Percentiles rank a stretch among this genome's conserved stretches.
Evolutionary conservation across 352 stramenopile genomes (phyloP).

Genomic region (Globisporangium polare): DNA sequence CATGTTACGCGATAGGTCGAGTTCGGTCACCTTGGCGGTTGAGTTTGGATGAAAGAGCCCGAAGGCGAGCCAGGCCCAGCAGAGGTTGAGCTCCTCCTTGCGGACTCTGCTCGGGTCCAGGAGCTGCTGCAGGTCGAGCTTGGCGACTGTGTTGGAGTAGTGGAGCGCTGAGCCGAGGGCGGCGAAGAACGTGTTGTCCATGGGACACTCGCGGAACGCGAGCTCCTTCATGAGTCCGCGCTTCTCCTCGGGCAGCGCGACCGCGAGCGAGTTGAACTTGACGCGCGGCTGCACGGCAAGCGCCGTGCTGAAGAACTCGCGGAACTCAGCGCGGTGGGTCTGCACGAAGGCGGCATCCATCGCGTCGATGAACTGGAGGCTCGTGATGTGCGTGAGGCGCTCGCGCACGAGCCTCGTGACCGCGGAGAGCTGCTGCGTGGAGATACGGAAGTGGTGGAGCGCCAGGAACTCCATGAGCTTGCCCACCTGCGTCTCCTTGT

Average conservation of each 20-base stretch:
- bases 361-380: constrained; percentile 42
- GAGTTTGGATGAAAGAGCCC: constrained; percentile 55
- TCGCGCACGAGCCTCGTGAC: constrained; percentile 36
- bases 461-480: constrained; percentile 59
- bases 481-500: constrained; percentile 45
- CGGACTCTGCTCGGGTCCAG: constrained; percentile 33
- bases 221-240: constrained; percentile 38
- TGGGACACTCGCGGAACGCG: constrained; percentile 36
- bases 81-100: constrained; percentile 40
- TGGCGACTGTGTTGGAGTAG: constrained; percentile 47
- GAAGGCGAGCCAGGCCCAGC: constrained; percentile 52
- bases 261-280: constrained; percentile 52
- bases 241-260: constrained; percentile 35
- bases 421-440: constrained; percentile 38
- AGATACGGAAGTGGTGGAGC: constrained; percentile 42
- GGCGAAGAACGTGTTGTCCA: constrained; percentile 53
- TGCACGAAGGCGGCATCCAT: constrained; percentile 40
- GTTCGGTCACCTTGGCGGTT: constrained; percentile 34
- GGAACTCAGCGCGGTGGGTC: constrained; percentile 38
- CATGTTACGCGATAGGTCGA: constrained; percentile 50
- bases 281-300: constrained; percentile 44
- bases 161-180: constrained; percentile 48
- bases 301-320: constrained; percentile 37
- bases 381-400: constrained; percentile 38
- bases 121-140: constrained; percentile 48